Percentiles rank a stretch among this genome's conserved stretches.
phyloP scores from a whole-genome alignment of 345 rosid genomes.

The Sapria himalayana region DNA sequence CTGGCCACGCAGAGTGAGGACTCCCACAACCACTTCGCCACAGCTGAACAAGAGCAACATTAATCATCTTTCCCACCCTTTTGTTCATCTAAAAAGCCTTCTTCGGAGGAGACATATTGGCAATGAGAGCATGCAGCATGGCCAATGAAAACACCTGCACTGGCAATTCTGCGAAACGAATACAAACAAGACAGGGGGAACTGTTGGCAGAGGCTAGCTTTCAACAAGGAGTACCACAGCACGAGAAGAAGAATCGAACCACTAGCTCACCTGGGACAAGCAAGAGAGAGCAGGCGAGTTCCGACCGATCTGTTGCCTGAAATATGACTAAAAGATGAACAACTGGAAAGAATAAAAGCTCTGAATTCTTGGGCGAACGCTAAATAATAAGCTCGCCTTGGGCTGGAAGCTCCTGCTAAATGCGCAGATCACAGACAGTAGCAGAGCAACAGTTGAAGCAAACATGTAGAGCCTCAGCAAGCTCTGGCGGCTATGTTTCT shows the following conservation, averaged over 20 bases:
- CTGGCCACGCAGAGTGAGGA: too few relatives aligned
- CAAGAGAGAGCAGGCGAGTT: too few relatives aligned
- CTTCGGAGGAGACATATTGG: constrained; percentile 67
- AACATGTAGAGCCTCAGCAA: constrained; percentile 26
- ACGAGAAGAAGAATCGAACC: neutral
- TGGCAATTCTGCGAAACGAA: constrained; percentile 16
- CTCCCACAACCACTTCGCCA: too few relatives aligned
- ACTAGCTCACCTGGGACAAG: too few relatives aligned
- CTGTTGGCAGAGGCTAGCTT: neutral
- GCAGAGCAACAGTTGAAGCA: constrained; percentile 16
- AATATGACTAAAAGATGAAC: neutral
- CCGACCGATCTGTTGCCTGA: too few relatives aligned
- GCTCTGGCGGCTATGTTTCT: constrained; percentile 27
- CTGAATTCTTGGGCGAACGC: too few relatives aligned
- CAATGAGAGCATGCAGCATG: constrained; percentile 22
- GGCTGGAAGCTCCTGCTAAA: constrained; percentile 16
- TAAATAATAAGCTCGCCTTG: constrained; percentile 14
- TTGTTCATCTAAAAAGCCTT: constrained; percentile 37
- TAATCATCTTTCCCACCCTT: too few relatives aligned
- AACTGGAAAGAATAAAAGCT: neutral
- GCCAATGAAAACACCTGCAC: constrained; percentile 21
- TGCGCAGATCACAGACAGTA: constrained; percentile 19
- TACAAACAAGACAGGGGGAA: neutral
- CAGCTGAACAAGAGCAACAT: too few relatives aligned
- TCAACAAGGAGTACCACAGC: neutral